These are phyloP conservation scores for Penicillium crustosum DNA, from an alignment of 2,329 filamentous ascomycete genomes.

Conservation along the genomic window DNA sequence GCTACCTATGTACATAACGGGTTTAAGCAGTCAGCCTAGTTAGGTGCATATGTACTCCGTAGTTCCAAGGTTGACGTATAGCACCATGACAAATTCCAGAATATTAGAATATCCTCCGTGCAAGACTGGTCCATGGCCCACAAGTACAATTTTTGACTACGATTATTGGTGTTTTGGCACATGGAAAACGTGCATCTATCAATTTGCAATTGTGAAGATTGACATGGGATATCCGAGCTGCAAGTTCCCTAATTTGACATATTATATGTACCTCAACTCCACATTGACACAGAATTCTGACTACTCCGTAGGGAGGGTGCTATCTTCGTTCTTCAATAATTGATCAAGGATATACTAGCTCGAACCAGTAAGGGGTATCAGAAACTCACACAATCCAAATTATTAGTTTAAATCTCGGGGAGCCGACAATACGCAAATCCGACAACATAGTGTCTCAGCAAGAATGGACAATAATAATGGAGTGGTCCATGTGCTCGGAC, in stretches of 20 bases:
- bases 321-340: not conserved
- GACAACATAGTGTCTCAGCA: not conserved
- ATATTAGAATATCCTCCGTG: not conserved
- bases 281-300: no score
- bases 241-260: not conserved
- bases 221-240: not conserved
- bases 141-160: not conserved
- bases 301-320: no score
- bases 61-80: not conserved
- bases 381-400: not conserved
- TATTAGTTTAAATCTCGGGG: not conserved
- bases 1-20: not conserved
- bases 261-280: not conserved
- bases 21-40: not conserved
- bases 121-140: not conserved
- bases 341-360: not conserved
- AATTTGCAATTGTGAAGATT: constrained; percentile 1
- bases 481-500: constrained; percentile 5
- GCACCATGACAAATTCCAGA: not conserved
- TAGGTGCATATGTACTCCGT: not conserved
- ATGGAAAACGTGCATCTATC: constrained; percentile 5
- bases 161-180: not conserved
- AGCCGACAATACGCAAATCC: not conserved
- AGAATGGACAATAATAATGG: not conserved
- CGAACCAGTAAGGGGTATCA: not conserved